These are phyloP conservation scores for Metschnikowia cerradonensis DNA, from an alignment of 805 yeast species.

Conservation along the genomic window DNA sequence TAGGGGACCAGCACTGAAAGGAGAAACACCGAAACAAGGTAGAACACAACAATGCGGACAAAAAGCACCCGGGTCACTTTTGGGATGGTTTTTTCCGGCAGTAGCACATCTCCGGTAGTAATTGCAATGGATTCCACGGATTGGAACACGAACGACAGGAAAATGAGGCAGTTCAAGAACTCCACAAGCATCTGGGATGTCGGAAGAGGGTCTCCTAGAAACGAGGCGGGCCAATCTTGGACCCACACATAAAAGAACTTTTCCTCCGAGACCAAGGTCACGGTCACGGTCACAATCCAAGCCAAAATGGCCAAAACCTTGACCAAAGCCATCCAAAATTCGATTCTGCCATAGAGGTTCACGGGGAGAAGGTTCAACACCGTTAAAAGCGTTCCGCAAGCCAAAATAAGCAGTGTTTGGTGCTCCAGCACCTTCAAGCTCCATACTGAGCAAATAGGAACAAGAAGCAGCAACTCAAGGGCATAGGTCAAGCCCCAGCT, in stretches of 20 bases:
- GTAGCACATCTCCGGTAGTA: conserved; percentile 16
- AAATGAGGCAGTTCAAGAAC: conserved; percentile 11
- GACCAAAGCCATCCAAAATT: conserved; percentile 17
- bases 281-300: conserved; percentile 17
- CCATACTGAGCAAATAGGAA: conserved; percentile 17
- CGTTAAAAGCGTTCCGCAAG: conserved; percentile 16
- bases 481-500: conserved; percentile 26
- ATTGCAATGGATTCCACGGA: conserved; percentile 18
- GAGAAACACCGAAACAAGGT: conserved; percentile 15
- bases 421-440: conserved; percentile 1
- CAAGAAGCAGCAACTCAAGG: conserved; percentile 19
- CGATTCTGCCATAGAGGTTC: conserved; percentile 20
- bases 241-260: conserved; percentile 10
- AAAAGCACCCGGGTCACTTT: conserved; percentile 12
- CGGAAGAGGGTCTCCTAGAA: conserved; percentile 2
- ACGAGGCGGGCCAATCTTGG: conserved; percentile 11
- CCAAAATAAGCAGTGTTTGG: conserved; percentile 7
- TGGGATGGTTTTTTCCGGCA: conserved; percentile 14
- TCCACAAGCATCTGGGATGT: conserved; percentile 2
- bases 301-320: conserved; percentile 18
- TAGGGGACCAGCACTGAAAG: conserved; percentile 15
- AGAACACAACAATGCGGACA: conserved; percentile 17
- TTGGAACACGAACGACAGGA: conserved; percentile 19
- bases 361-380: conserved; percentile 21
- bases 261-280: conserved; percentile 2